phyloP scores from a whole-genome alignment of 208 protist species.

The Trypanosomatidae sp. region DNA sequence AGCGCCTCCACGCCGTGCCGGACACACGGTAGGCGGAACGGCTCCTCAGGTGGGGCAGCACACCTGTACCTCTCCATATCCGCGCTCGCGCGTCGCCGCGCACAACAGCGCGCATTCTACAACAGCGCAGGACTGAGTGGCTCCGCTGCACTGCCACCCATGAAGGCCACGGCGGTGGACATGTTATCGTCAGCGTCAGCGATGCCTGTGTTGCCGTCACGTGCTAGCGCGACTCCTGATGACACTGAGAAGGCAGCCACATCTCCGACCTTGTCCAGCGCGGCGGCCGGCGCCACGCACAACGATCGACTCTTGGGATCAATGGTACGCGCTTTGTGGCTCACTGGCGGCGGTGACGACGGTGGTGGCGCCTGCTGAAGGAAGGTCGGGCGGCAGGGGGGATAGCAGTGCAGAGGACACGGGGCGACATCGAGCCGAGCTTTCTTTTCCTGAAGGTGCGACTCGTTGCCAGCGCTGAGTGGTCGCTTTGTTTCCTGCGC shows the following conservation, averaged over 20 bases:
- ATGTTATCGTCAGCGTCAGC: neutral
- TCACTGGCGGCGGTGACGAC: neutral
- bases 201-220: neutral
- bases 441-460: too few relatives aligned
- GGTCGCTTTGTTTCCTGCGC: too few relatives aligned
- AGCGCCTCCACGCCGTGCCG: neutral
- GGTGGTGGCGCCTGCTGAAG: neutral
- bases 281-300: neutral
- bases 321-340: conserved; percentile 11
- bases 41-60: neutral
- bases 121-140: neutral
- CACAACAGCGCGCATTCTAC: conserved; percentile 13
- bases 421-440: too few relatives aligned
- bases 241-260: neutral
- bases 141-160: neutral
- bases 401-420: neutral
- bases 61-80: conserved; percentile 12
- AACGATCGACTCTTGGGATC: conserved; percentile 12
- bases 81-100: conserved; percentile 19
- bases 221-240: neutral
- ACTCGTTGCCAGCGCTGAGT: too few relatives aligned
- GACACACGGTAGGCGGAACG: neutral
- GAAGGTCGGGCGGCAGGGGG: neutral
- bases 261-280: neutral
- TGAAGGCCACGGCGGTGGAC: neutral